These are phyloP conservation scores for Spergularia bocconei DNA, from an alignment of 148 eudicot genomes.

Conservation along the genomic window DNA sequence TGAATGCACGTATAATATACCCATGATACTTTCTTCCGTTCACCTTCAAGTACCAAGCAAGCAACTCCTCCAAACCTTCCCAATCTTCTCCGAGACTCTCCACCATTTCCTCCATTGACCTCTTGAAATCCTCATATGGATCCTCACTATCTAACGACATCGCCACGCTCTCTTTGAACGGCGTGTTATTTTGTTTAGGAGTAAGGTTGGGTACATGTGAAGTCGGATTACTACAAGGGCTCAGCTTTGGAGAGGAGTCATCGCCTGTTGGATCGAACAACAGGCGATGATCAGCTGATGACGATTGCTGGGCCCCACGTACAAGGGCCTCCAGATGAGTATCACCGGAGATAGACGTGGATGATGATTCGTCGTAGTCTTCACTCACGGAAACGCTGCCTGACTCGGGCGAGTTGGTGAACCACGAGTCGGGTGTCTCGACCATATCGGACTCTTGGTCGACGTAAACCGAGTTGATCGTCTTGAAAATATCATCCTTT, in stretches of 20 bases:
- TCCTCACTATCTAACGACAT: slow-evolving; percentile 28
- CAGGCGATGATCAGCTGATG: slow-evolving; percentile 39
- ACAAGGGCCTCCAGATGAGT: slow-evolving; percentile 46
- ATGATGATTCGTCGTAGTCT: slow-evolving; percentile 16
- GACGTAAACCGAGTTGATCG: slow-evolving; percentile 33
- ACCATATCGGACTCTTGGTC: slow-evolving; percentile 20
- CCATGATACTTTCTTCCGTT: slow-evolving; percentile 63
- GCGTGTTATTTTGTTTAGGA: not conserved
- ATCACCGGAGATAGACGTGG: slow-evolving; percentile 16
- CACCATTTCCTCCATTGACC: slow-evolving; percentile 88
- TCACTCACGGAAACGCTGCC: slow-evolving; percentile 2
- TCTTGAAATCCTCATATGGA: slow-evolving; percentile 59
- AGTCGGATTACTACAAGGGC: not conserved
- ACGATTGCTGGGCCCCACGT: slow-evolving; percentile 45
- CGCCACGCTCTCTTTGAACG: not conserved
- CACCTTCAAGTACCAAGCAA: slow-evolving; percentile 73
- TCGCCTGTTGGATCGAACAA: slow-evolving; percentile 55
- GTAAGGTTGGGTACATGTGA: slow-evolving; percentile 15
- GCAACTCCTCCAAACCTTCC: slow-evolving; percentile 63
- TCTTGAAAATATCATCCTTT: slow-evolving; percentile 27
- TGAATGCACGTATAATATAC: slow-evolving; percentile 66
- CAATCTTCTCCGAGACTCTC: slow-evolving; percentile 54
- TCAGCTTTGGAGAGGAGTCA: slow-evolving; percentile 16
- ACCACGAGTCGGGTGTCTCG: slow-evolving; percentile 37
- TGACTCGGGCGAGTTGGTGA: slow-evolving; percentile 33